A percentile compares a stretch with the other conserved stretches of the same genome.
Evolutionary conservation across 805 yeast genomes (phyloP).

Genomic region (Schizosaccharomyces lindneri): DNA sequence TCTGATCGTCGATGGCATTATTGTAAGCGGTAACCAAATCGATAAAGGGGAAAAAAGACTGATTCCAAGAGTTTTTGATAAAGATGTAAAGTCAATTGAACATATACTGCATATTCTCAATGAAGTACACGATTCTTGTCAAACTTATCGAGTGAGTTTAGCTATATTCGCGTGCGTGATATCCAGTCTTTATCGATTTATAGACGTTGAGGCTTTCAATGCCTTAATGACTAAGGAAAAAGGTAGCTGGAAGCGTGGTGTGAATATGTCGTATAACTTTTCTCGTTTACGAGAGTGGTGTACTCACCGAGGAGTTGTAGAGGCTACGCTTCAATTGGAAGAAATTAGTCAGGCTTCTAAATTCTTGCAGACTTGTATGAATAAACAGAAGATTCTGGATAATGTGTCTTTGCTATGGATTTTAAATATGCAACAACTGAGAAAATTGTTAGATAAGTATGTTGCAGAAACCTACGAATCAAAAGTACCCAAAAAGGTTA

Average conservation of each 20-base stretch:
- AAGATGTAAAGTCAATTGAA: background rate
- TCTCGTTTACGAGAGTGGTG: conserved; percentile 97
- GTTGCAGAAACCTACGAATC: background rate
- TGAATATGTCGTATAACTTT: conserved; percentile 86
- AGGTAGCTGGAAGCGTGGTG: conserved; percentile 94
- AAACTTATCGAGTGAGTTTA: background rate
- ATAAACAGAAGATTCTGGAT: conserved; percentile 29
- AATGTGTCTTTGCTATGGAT: background rate
- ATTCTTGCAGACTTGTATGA: conserved; percentile 72
- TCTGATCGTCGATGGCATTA: background rate
- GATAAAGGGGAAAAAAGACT: background rate
- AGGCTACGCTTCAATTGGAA: conserved; percentile 59
- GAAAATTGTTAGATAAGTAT: background rate
- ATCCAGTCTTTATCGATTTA: conserved; percentile 33
- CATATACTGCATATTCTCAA: background rate
- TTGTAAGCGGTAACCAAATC: background rate
- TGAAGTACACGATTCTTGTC: background rate
- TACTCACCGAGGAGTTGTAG: conserved; percentile 71
- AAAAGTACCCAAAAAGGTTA: background rate
- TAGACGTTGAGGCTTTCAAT: conserved; percentile 84
- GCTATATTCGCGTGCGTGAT: background rate
- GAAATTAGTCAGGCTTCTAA: conserved; percentile 85
- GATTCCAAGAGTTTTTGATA: background rate
- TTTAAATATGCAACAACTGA: background rate
- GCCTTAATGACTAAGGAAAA: conserved; percentile 84